Percentiles rank a stretch among this genome's conserved stretches.
These are phyloP conservation scores for Myxozyma mucilagina DNA, from an alignment of 805 yeast genomes.

Conservation along the genomic window DNA sequence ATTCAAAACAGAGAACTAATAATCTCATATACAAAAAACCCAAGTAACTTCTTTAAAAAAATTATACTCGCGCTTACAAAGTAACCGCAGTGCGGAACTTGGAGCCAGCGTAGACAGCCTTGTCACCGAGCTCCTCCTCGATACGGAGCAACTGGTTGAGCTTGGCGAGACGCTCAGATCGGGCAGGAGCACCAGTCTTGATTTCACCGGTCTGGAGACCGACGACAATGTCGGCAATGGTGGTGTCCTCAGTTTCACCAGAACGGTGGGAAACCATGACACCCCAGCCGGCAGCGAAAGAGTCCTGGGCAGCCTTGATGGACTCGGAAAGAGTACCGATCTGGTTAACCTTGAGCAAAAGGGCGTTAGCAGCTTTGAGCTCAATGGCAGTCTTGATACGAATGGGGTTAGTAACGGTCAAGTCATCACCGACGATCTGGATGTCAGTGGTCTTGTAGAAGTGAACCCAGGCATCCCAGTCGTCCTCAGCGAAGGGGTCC, in stretches of 20 bases:
- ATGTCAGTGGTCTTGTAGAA: conserved; percentile 57
- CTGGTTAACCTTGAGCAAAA: conserved; percentile 97
- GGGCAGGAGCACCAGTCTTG: conserved; percentile 99
- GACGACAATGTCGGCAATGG: conserved; percentile 96
- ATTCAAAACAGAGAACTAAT: neutral
- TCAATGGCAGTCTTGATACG: conserved; percentile 95
- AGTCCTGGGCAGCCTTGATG: conserved; percentile 92
- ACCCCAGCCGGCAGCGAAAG: conserved; percentile 98
- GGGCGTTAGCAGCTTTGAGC: conserved; percentile 92
- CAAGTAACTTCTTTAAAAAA: neutral
- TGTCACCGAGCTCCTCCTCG: conserved; percentile 97
- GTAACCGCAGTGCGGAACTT: conserved; percentile 28
- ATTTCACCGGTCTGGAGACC: conserved; percentile 98
- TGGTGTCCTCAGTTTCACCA: conserved; percentile 99
- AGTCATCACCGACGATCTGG: conserved; percentile 97
- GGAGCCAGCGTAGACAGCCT: conserved; percentile 62
- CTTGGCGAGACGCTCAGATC: conserved; percentile 99
- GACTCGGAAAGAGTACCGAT: conserved; percentile 96
- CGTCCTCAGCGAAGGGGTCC: conserved; percentile 99
- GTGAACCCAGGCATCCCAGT: conserved; percentile 97
- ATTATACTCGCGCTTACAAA: neutral
- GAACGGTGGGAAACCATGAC: conserved; percentile 99
- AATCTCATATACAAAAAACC: neutral
- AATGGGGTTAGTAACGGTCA: conserved; percentile 96
- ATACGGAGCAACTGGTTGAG: conserved; percentile 97